phyloP scores from a whole-genome alignment of 2,329 filamentous ascomycete genomes.

The Phyllosticta citrichinensis region DNA sequence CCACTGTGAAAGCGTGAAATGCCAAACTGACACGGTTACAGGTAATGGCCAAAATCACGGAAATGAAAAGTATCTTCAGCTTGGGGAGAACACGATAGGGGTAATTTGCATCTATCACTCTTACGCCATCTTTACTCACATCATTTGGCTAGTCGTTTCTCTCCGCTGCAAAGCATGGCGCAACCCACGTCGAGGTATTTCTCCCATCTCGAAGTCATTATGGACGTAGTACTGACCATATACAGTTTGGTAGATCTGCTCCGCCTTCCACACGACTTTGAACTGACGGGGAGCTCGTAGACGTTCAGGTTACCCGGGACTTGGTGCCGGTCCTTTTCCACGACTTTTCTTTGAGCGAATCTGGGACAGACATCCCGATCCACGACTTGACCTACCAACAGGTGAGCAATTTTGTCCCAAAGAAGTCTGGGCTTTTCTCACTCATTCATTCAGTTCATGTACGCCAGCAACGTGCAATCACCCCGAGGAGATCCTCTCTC shows the following conservation, averaged over 20 bases:
- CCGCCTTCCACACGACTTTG: background rate
- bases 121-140: background rate
- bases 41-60: slow-evolving; percentile 85
- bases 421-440: background rate
- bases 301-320: slow-evolving; percentile 97
- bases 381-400: slow-evolving; percentile 63
- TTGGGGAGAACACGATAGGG: slow-evolving; percentile 90
- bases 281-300: slow-evolving; percentile 33
- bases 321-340: slow-evolving; percentile 98
- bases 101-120: slow-evolving; percentile 14
- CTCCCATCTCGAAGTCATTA: background rate
- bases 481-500: slow-evolving; percentile 36
- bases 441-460: slow-evolving; percentile 91
- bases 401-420: background rate
- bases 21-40: slow-evolving; percentile 42
- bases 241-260: slow-evolving; percentile 17
- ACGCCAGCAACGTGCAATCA: slow-evolving; percentile 46
- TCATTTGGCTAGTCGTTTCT: slow-evolving; percentile 63
- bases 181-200: slow-evolving; percentile 54
- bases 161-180: slow-evolving; percentile 85
- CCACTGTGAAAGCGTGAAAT: slow-evolving; percentile 64
- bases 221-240: slow-evolving; percentile 10
- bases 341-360: slow-evolving; percentile 95
- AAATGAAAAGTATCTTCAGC: slow-evolving; percentile 74
- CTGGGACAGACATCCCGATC: slow-evolving; percentile 91